These are phyloP conservation scores for Colletotrichum aenigma DNA, from an alignment of 2,329 filamentous ascomycete genomes.

Conservation along the genomic window DNA sequence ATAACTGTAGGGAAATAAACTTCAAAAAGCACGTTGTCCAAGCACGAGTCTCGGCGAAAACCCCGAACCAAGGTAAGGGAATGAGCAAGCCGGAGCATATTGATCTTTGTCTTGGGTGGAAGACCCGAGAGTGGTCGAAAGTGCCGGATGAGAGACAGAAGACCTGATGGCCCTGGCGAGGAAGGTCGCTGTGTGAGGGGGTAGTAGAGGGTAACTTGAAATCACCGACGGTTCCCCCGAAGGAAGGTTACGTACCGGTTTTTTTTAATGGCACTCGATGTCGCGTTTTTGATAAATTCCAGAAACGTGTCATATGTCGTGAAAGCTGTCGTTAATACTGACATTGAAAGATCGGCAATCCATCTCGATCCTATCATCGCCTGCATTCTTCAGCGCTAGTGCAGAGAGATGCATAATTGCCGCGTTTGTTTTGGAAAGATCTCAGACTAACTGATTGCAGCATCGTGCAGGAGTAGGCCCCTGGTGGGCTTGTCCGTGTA, in stretches of 20 bases:
- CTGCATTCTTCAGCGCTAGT: not conserved
- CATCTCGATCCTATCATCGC: not conserved
- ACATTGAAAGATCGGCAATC: not conserved
- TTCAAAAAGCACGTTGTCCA: not conserved
- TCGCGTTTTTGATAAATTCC: not conserved
- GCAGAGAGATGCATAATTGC: not conserved
- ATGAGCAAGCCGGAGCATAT: not conserved
- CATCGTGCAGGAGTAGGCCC: constrained; percentile 2
- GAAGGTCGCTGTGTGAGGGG: not conserved
- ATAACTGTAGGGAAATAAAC: not conserved
- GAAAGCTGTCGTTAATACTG: not conserved
- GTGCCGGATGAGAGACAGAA: not conserved
- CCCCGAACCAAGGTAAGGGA: not conserved
- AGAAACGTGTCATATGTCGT: not conserved
- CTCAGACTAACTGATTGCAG: constrained; percentile 1
- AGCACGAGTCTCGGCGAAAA: not conserved
- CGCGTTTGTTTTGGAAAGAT: not conserved
- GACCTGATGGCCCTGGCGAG: not conserved
- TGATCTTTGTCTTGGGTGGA: not conserved
- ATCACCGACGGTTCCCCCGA: not conserved
- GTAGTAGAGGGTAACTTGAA: not conserved
- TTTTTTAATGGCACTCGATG: not conserved
- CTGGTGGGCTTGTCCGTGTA: not conserved
- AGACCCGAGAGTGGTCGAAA: not conserved
- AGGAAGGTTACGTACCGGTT: not conserved